phyloP scores from a whole-genome alignment of 1,139 yeast species.

The Scheffersomyces segobiensis region DNA sequence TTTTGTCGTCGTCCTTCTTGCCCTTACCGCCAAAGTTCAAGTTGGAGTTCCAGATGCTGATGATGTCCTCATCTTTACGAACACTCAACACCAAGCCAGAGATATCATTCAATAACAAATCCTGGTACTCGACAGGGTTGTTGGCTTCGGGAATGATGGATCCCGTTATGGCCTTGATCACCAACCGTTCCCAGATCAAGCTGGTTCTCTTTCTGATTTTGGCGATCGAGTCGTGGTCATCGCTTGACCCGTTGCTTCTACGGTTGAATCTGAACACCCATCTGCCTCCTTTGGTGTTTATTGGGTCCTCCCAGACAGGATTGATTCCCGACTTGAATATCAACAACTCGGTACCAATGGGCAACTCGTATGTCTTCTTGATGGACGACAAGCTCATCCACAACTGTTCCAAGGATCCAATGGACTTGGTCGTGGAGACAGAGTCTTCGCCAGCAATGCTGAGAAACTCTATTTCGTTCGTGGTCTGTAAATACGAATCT shows the following conservation, averaged over 20 bases:
- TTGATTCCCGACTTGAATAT: slow-evolving; percentile 63
- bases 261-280: slow-evolving; percentile 60
- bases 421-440: slow-evolving; percentile 25
- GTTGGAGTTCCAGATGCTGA: slow-evolving; percentile 57
- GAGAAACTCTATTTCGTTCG: slow-evolving; percentile 39
- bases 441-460: slow-evolving; percentile 12
- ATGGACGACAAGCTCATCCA: slow-evolving; percentile 56
- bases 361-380: slow-evolving; percentile 48
- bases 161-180: slow-evolving; percentile 47
- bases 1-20: slow-evolving; percentile 15
- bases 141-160: slow-evolving; percentile 38
- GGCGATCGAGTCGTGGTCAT: slow-evolving; percentile 12
- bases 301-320: slow-evolving; percentile 75
- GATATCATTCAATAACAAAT: slow-evolving; percentile 44
- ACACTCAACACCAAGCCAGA: slow-evolving; percentile 55
- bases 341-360: slow-evolving; percentile 58
- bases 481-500: slow-evolving; percentile 43
- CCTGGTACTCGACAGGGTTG: slow-evolving; percentile 29
- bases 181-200: slow-evolving; percentile 54
- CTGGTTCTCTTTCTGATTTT: slow-evolving; percentile 38
- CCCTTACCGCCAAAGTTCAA: slow-evolving; percentile 26
- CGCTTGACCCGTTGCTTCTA: slow-evolving; percentile 14
- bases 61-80: slow-evolving; percentile 50
- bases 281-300: slow-evolving; percentile 62
- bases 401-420: slow-evolving; percentile 61